phyloP scores from a whole-genome alignment of 495 filamentous ascomycete species.

The Penicillium canariense region DNA sequence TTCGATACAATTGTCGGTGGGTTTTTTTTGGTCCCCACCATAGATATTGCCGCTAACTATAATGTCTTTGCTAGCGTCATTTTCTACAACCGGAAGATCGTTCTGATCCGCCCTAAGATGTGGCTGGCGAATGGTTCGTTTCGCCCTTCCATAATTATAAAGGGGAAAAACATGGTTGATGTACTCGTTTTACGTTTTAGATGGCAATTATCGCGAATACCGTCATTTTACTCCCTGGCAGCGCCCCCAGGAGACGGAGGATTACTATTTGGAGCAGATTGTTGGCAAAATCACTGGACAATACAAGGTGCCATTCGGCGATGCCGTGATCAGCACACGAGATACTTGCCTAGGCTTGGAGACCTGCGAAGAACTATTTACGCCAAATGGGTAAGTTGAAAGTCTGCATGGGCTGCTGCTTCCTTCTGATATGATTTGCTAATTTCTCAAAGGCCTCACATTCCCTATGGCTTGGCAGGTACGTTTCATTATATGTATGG shows the following conservation, averaged over 20 bases:
- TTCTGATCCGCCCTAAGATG: constrained; percentile 80
- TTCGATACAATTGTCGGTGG: constrained; percentile 68
- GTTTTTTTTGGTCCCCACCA: neutral
- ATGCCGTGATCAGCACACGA: constrained; percentile 67
- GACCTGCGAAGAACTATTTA: constrained; percentile 80
- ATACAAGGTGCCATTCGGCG: constrained; percentile 68
- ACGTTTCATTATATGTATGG: neutral
- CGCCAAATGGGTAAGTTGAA: constrained; percentile 50
- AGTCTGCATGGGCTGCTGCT: no score
- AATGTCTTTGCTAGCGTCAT: constrained; percentile 52
- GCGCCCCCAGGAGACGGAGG: constrained; percentile 58
- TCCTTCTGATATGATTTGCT: neutral
- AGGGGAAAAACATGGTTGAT: neutral
- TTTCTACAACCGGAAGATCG: constrained; percentile 62
- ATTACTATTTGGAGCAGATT: constrained; percentile 68
- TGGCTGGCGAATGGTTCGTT: constrained; percentile 70
- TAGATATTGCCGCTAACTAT: neutral
- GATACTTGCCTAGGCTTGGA: constrained; percentile 73
- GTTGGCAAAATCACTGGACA: constrained; percentile 60
- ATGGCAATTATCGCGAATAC: constrained; percentile 43
- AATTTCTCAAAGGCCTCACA: constrained; percentile 28
- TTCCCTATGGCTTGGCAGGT: constrained; percentile 38
- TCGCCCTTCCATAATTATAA: neutral
- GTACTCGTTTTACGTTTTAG: constrained; percentile 2
- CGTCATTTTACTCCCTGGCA: constrained; percentile 68